A percentile compares a stretch with the other conserved stretches of the same genome.
Conservation (phyloP, 805 yeast species). For the Metschnikowia shivogae region DNA sequence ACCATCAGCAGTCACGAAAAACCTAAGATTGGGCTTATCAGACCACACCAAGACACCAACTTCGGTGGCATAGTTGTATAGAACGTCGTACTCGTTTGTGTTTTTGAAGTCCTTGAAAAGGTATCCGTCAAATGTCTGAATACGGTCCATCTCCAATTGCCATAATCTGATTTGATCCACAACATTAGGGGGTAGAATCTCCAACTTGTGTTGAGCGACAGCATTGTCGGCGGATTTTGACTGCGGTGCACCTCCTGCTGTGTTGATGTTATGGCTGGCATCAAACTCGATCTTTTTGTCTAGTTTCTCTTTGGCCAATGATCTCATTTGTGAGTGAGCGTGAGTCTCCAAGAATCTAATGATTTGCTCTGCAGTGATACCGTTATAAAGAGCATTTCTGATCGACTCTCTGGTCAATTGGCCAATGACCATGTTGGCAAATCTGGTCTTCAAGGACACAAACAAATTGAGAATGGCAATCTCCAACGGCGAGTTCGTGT, state of each 20-base stretch:
- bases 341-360: conserved; percentile 84
- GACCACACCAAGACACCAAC: conserved; percentile 92
- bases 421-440: conserved; percentile 90
- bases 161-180: conserved; percentile 92
- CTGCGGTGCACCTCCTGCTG: conserved; percentile 41
- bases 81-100: conserved; percentile 68
- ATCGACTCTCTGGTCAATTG: conserved; percentile 90
- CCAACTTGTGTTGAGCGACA: conserved; percentile 47
- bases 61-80: conserved; percentile 78
- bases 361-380: conserved; percentile 93
- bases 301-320: conserved; percentile 63
- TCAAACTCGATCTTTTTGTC: conserved; percentile 67
- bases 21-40: conserved; percentile 60
- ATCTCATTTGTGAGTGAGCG: conserved; percentile 89
- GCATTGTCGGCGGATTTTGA: conserved; percentile 23
- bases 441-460: conserved; percentile 79
- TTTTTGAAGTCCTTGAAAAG: conserved; percentile 80
- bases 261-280: conserved; percentile 44
- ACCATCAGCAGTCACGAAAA: conserved; percentile 87
- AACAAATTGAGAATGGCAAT: conserved; percentile 88
- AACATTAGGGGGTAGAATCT: conserved; percentile 89
- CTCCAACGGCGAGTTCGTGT: conserved; percentile 90
- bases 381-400: conserved; percentile 75
- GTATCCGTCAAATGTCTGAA: conserved; percentile 81
- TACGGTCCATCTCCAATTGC: conserved; percentile 95